Evolutionary conservation across 352 stramenopile species (phyloP).

Genomic region (Blastocystis sp.): DNA sequence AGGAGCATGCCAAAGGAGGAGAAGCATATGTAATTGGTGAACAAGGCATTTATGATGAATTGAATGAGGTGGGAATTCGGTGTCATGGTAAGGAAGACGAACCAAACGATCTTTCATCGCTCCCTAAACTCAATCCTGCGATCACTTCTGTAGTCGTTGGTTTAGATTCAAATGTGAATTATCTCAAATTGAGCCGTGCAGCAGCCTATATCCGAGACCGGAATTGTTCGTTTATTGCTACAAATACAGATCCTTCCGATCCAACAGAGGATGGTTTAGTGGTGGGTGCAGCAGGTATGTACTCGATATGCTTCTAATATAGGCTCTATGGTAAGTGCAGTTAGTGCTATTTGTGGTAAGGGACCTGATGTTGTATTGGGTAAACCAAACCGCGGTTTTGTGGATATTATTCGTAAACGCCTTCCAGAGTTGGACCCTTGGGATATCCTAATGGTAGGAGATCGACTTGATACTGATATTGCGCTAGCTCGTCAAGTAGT

Average conservation of each 20-base stretch:
- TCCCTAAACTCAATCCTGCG: not conserved
- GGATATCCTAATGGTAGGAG: constrained; percentile 24
- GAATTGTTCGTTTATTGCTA: not conserved
- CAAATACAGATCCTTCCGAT: constrained; percentile 1
- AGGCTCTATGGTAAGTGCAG: constrained; percentile 16
- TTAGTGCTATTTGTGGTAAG: constrained; percentile 6
- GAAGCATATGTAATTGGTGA: constrained; percentile 23
- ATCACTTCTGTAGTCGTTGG: constrained; percentile 5
- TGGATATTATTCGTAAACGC: not conserved
- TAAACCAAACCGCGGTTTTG: not conserved
- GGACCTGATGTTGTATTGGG: not conserved
- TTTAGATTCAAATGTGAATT: constrained; percentile 7
- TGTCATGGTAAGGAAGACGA: constrained; percentile 22
- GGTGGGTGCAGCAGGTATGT: not conserved
- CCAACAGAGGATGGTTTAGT: not conserved
- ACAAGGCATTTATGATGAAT: constrained; percentile 33
- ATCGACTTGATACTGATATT: constrained; percentile 8
- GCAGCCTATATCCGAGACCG: constrained; percentile 29
- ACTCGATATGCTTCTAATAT: not conserved
- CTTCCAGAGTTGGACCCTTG: not conserved
- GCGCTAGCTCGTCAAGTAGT: not conserved
- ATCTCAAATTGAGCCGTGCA: constrained; percentile 8
- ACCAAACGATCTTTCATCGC: not conserved
- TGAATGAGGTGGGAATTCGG: constrained; percentile 10
- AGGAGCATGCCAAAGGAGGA: not conserved